Conservation (phyloP, 345 rosid species). For the Microthlaspi erraticum region DNA sequence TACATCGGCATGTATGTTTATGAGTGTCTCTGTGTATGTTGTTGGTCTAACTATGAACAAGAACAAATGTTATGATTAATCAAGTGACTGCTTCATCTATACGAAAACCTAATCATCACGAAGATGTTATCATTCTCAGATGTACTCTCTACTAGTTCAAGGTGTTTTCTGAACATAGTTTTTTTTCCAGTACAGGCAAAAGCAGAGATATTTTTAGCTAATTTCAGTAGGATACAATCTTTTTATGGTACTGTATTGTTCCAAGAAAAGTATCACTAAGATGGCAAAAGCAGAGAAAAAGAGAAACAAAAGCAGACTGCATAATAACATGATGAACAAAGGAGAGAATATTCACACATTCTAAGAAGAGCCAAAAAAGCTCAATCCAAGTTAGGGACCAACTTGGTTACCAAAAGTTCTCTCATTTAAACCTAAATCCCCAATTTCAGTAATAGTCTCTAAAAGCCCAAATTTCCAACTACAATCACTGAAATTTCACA, state of each 20-base stretch:
- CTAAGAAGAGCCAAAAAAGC: neutral
- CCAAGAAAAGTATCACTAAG: neutral
- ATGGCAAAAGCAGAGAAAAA: neutral
- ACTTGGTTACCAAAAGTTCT: slow-evolving; percentile 6
- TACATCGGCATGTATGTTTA: neutral
- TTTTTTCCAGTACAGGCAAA: neutral
- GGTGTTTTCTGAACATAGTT: neutral
- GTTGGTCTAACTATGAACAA: neutral
- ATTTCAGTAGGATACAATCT: slow-evolving; percentile 1
- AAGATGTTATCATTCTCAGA: neutral
- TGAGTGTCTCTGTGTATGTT: neutral
- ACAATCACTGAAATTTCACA: neutral
- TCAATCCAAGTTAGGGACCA: neutral
- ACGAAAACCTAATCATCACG: neutral
- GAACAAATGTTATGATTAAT: neutral
- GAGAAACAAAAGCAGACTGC: neutral
- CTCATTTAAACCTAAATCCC: neutral
- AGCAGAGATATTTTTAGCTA: neutral
- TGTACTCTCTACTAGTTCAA: neutral
- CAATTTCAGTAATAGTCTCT: neutral
- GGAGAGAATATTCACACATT: neutral
- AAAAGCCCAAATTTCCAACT: neutral
- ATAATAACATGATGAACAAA: neutral
- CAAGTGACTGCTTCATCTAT: neutral
- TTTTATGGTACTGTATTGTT: neutral